Conservation (phyloP, 345 rosid genomes). For the Syzygium aromaticum region DNA sequence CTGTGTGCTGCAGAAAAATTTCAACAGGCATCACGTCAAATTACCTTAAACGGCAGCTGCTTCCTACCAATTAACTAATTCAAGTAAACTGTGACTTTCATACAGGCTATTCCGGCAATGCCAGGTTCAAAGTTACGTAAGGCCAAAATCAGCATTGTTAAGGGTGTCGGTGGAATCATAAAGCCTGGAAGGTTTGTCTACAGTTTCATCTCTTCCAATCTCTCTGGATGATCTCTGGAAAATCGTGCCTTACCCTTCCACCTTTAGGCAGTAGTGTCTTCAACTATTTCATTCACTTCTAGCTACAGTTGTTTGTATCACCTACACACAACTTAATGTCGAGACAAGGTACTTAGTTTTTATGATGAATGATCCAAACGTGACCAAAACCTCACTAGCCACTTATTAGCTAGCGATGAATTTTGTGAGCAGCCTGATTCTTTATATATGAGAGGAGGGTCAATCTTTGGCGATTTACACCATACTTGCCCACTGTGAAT, state of each 20-base stretch:
- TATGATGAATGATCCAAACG: not conserved
- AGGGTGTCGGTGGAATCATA: constrained; percentile 40
- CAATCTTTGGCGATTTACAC: not conserved
- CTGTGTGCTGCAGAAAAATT: not conserved
- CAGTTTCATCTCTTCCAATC: not conserved
- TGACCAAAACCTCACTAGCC: not conserved
- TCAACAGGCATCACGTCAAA: not conserved
- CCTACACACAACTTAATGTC: not conserved
- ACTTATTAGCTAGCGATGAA: not conserved
- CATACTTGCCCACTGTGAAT: not conserved
- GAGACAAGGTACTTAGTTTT: not conserved
- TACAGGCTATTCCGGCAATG: constrained; percentile 33
- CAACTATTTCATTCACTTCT: not conserved
- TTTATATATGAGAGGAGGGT: not conserved
- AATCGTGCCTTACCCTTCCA: not conserved
- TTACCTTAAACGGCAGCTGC: not conserved
- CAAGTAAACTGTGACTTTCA: not conserved
- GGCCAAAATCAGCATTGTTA: constrained; percentile 46
- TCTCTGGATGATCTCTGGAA: not conserved
- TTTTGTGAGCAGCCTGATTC: not conserved
- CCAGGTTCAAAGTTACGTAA: constrained; percentile 23
- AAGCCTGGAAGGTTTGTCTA: constrained; percentile 55
- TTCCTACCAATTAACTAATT: not conserved
- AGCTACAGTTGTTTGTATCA: not conserved
- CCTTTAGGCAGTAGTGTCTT: not conserved